phyloP scores from a whole-genome alignment of 208 protist species.

The Trypanosoma grayi region DNA sequence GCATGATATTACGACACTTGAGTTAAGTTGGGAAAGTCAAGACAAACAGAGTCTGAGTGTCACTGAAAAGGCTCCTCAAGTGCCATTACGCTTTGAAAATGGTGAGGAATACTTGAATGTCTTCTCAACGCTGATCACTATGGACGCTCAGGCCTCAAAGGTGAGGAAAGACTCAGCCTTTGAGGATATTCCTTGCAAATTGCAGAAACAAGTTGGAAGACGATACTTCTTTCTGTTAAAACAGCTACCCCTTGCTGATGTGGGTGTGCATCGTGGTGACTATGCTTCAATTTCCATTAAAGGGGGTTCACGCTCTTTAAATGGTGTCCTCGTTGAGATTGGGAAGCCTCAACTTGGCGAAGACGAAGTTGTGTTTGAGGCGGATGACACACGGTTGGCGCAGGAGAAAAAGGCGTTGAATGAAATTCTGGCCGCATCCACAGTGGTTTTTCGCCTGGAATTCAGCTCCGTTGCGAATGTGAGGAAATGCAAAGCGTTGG shows the following conservation, averaged over 20 bases:
- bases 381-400: neutral
- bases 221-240: slow-evolving; percentile 70
- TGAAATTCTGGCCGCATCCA: slow-evolving; percentile 94
- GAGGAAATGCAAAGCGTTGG: slow-evolving; percentile 86
- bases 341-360: slow-evolving; percentile 1
- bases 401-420: slow-evolving; percentile 40
- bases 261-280: slow-evolving; percentile 86
- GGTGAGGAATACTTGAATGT: slow-evolving; percentile 91
- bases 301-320: slow-evolving; percentile 27
- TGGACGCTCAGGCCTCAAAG: slow-evolving; percentile 93
- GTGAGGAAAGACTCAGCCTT: slow-evolving; percentile 86
- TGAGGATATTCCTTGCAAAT: slow-evolving; percentile 77
- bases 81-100: slow-evolving; percentile 82
- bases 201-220: slow-evolving; percentile 71
- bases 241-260: slow-evolving; percentile 54
- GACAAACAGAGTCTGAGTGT: slow-evolving; percentile 48
- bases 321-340: slow-evolving; percentile 23
- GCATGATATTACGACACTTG: slow-evolving; percentile 85
- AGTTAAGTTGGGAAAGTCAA: slow-evolving; percentile 91
- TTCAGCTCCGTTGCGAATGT: slow-evolving; percentile 68
- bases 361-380: slow-evolving; percentile 30
- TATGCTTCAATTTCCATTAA: slow-evolving; percentile 73
- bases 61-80: slow-evolving; percentile 11
- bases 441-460: slow-evolving; percentile 12
- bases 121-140: slow-evolving; percentile 86